Percentiles rank a stretch among this genome's conserved stretches.
Conservation (phyloP, 148 eudicot genomes). For the Camellia granthamiana region DNA sequence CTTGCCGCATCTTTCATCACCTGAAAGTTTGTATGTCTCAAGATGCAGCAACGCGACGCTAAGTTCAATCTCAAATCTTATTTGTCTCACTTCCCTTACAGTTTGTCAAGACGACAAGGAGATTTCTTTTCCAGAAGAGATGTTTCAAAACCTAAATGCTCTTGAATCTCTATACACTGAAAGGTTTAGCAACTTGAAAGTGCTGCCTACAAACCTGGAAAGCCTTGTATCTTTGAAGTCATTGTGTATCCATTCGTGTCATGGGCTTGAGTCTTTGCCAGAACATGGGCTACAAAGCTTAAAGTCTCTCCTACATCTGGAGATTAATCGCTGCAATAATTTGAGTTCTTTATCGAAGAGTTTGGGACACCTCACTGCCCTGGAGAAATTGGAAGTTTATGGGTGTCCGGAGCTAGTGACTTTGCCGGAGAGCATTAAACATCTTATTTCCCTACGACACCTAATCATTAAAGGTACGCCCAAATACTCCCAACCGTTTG, state of each 20-base stretch:
- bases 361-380: neutral
- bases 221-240: neutral
- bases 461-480: neutral
- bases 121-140: constrained; percentile 1
- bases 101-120: accelerated
- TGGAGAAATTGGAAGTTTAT: neutral
- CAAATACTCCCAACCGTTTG: too few species aligned
- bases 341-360: neutral
- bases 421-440: neutral
- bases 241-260: accelerated
- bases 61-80: constrained; percentile 8
- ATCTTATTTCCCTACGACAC: neutral
- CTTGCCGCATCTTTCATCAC: neutral
- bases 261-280: neutral
- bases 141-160: neutral
- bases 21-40: neutral
- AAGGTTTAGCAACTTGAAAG: neutral
- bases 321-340: neutral
- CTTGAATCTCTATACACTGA: neutral
- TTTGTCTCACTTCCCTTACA: neutral
- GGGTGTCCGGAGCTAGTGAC: neutral
- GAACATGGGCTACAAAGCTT: neutral
- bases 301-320: neutral
- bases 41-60: neutral
- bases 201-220: neutral